Base-by-base conservation (phyloP, 345 rosid genomes). In the Capsella bursapastoris region DNA sequence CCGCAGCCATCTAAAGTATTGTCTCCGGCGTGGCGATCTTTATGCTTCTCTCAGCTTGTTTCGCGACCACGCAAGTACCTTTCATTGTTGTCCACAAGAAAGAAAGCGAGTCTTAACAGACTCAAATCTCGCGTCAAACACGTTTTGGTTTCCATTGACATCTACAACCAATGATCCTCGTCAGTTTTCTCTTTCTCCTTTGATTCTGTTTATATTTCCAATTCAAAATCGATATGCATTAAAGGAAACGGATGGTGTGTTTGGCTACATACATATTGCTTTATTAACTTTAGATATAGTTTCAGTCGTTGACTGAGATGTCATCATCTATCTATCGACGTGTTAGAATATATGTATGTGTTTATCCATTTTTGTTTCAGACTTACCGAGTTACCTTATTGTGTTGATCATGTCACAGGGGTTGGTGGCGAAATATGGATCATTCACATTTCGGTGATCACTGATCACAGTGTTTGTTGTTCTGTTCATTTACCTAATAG, bases 141-240 rank as follows among this genome's bases (percentile, higher is more conserved):
- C 63, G 90, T 93, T 82, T 77, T 82, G 22, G 94, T 93, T 73
- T 83, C 96, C 51, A 59, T 93, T 72, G 96, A 93, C 68, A 80
- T 90, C 83, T 89, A 90, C 82, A 93, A 90, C 51, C 97, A 89
- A 73, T 91, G 98, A 79, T 83, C 88, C 61, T 83, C 92, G 94
- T 91, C 63, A 81, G 92, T 82, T 65, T 57, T 58, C n/a, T 68
- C 56, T 14, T 37, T 35, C 51, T 12, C 62, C 12, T 57, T n/a
- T 57, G 8, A 12, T 53, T 52, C 11, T 53, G 31, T 25, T 48
- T 48, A 41, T 43, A 43, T 4, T 13, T 44, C 15, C 11, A 4
- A 49, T 16, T 16, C 27, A 4, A 8, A 8, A 22, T 18, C 55
- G 11, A 49, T 50, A 8, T 50, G 32, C 57, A 51, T 51, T 51